Evolutionary conservation across 352 stramenopile species (phyloP), one percentile per base, ranked within the genome.

Genomic region (Phytophthora parvispora): DNA sequence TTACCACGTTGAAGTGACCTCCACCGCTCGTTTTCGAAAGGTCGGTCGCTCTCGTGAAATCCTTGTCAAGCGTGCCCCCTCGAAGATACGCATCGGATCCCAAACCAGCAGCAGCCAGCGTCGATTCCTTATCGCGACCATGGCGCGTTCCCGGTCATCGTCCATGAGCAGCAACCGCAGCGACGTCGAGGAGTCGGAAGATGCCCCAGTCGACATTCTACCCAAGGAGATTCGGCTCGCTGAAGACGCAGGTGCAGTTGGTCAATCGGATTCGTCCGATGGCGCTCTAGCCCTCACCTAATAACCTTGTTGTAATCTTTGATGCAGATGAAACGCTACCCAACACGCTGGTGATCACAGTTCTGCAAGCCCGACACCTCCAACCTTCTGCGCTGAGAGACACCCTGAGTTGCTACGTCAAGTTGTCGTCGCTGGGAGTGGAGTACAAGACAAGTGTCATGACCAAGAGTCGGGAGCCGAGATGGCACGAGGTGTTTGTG

Each of bases 401-500:
- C 15, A 91, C 84, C 0, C 63, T 91, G 15, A 93, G 82, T 55
- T 88, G 78, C 57, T 93, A 95, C 56, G 86, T 92, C 47, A 93
- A 93, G 65, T 72, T 95, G 16, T 65, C 83, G 5, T 93, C 85
- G 0, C 60, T 92, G 0, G 85, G 85, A 0, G 64, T 77, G 9
- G 87, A 93, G 70, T 77, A 77, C 71, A 93, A 92, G 80, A 93
- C 87, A 4, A 89, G 77, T 52, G 72, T 92, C n/a, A 80, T 90
- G 42, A 77, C 71, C 12, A 90, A 83, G 69, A 92, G 59, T 24
- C 66, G 83, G 31, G 85, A 92, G 52, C 87, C 87, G 18, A 73
- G 68, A 43, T 95, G 87, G 87, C 90, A 93, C 59, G 87, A 95
- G 72, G 86, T 81, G 3, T 95, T 93, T 45, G 86, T 69, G 34